phyloP scores from a whole-genome alignment of 78 protist species.

The Diacronema lutheri region DNA sequence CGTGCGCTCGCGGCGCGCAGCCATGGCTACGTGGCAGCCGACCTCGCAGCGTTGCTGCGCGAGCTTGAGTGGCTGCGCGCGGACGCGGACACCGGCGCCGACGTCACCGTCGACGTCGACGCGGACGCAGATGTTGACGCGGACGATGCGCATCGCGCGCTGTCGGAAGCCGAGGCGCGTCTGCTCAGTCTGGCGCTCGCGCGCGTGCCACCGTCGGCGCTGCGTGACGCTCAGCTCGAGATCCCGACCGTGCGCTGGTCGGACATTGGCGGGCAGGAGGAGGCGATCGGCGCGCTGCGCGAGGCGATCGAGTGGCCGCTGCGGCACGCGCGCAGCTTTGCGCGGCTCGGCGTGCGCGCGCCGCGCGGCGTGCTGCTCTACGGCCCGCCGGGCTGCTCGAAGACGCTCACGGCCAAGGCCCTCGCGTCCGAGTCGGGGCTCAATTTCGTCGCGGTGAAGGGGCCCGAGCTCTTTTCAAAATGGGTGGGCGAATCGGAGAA shows the following conservation, averaged over 20 bases:
- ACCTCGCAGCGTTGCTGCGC: background rate
- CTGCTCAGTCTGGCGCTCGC: background rate
- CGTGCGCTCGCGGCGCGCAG: background rate
- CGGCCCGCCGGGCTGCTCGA: constrained; percentile 82
- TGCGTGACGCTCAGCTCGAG: constrained; percentile 12
- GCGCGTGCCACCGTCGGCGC: constrained; percentile 43
- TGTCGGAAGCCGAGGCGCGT: background rate
- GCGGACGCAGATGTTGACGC: background rate
- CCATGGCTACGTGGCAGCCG: background rate
- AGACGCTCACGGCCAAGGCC: constrained; percentile 88
- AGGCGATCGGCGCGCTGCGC: constrained; percentile 9
- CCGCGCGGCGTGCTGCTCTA: constrained; percentile 71
- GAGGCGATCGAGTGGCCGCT: constrained; percentile 22
- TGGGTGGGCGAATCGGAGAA: constrained; percentile 80
- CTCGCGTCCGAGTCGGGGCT: constrained; percentile 86
- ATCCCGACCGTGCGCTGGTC: constrained; percentile 82
- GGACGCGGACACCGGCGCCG: background rate
- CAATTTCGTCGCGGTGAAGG: constrained; percentile 91
- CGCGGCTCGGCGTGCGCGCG: constrained; percentile 85
- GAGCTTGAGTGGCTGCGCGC: background rate
- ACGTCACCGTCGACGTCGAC: background rate
- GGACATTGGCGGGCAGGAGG: constrained; percentile 95
- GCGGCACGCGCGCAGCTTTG: constrained; percentile 72
- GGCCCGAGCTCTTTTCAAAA: constrained; percentile 88
- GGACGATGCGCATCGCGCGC: too few relatives aligned